phyloP scores from a whole-genome alignment of 495 filamentous ascomycete species.

The Aspergillus mulundensis region DNA sequence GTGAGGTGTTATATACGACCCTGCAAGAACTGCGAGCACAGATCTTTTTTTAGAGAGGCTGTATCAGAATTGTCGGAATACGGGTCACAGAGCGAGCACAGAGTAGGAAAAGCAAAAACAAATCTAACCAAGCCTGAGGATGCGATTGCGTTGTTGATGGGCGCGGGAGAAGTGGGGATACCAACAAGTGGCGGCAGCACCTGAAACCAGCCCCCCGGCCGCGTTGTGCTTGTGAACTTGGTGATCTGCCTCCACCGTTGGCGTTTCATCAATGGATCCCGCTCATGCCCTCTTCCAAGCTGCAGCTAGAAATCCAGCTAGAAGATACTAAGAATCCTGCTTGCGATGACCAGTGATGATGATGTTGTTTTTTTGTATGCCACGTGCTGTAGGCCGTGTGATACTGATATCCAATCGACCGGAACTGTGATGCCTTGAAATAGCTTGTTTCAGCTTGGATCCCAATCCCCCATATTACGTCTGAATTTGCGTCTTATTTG shows the following conservation, averaged over 20 bases:
- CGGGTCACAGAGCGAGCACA: too few relatives aligned
- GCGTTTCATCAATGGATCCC: too few relatives aligned
- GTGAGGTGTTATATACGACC: neutral
- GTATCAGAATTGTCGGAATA: neutral
- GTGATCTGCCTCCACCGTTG: too few relatives aligned
- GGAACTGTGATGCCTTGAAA: neutral
- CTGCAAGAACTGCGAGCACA: neutral
- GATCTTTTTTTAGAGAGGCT: slow-evolving; percentile 4
- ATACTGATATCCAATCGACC: neutral
- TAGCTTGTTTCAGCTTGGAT: neutral
- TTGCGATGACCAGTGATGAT: neutral
- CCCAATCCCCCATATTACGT: neutral
- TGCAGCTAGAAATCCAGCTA: slow-evolving; percentile 11
- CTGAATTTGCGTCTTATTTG: neutral
- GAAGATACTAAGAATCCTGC: slow-evolving; percentile 26
- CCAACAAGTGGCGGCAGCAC: slow-evolving; percentile 20
- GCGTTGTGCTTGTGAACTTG: slow-evolving; percentile 7
- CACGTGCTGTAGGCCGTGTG: too few relatives aligned
- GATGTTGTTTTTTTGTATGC: neutral
- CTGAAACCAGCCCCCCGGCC: slow-evolving; percentile 17
- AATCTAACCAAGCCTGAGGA: neutral
- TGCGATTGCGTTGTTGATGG: neutral
- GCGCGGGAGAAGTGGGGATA: neutral
- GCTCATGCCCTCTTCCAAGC: too few relatives aligned
- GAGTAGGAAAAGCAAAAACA: slow-evolving; percentile 5